Evolutionary conservation across 306 rosid species (phyloP), one percentile per base, ranked within the genome.

Genomic region (Fagus crenata): DNA sequence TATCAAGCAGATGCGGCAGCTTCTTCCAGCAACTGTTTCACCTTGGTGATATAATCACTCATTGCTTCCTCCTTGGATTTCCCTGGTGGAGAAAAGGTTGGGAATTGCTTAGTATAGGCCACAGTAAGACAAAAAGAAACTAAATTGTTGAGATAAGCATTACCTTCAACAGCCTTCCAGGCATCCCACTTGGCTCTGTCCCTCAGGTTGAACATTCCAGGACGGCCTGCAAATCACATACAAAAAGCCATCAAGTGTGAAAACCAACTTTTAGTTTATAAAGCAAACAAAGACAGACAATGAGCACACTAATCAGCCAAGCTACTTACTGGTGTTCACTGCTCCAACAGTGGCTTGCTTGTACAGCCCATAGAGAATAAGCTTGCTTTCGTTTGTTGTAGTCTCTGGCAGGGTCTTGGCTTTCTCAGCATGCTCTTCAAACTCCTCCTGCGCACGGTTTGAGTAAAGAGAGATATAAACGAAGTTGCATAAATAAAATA

Each of bases 101-200:
- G 2, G 36, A 37, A 33, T 60, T 28, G 49, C 12, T 28, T 5
- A 58, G 13, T 53, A 35, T 7, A 12, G 60, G 37, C 3, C 59
- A 67, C 43, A 65, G 15, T 35, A 73, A 35, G 14, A 35, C 59
- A 8, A 31, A 32, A 35, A n/a, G 69, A 14, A n/a, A 35, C 67
- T 7, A 63, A 39, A 70, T 58, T 79, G 64, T 53, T 69, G 67
- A 13, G 28, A 71, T 56, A 14, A 1, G 6, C n/a, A 11, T 71
- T 79, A 95, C 98, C 98, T 87, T 95, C 97, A 87, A 86, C 92
- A 59, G 90, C 89, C 87, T 95, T 92, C 98, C 99, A 95, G 73
- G 99, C 99, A 91, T 95, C 99, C 99, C 99, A 95, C 79, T 92
- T 92, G 43, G 93, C 97, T 80, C 92, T 87, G 76, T 95, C 99